Evolutionary conservation across 108 stramenopile genomes (phyloP).

Genomic region (Skeletonema menzelii): DNA sequence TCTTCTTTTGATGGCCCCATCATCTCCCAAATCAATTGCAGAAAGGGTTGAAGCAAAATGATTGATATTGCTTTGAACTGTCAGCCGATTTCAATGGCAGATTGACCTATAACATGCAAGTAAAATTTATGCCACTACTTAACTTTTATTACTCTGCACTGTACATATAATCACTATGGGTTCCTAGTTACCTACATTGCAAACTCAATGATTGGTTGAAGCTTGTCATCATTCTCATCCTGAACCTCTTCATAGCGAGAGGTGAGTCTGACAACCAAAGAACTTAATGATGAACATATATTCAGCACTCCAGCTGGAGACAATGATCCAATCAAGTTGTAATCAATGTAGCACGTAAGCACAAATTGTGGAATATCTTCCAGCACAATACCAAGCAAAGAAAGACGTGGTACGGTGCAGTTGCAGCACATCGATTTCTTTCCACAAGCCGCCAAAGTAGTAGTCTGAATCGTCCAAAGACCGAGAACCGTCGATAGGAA

Average conservation of each 20-base stretch:
- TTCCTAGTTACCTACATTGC: neutral
- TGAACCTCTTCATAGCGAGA: conserved; percentile 19
- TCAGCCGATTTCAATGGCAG: too few species aligned
- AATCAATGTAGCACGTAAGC: conserved; percentile 22
- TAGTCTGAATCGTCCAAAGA: conserved; percentile 20
- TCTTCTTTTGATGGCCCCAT: too few species aligned
- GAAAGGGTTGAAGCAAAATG: too few species aligned
- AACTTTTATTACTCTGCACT: neutral
- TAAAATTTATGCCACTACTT: neutral
- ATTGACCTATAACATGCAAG: too few species aligned
- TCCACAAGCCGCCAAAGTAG: conserved; percentile 4
- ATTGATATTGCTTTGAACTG: too few species aligned
- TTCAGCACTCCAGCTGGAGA: conserved; percentile 27
- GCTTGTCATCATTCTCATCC: conserved; percentile 5
- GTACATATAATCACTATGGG: neutral
- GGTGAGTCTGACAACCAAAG: conserved; percentile 24
- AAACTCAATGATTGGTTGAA: neutral
- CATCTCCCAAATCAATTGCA: too few species aligned
- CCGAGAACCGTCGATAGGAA: conserved; percentile 8
- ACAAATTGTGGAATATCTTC: conserved; percentile 39
- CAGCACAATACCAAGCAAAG: conserved; percentile 9
- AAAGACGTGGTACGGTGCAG: conserved; percentile 25
- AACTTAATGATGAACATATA: conserved; percentile 35
- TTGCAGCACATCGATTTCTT: conserved; percentile 33
- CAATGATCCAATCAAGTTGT: conserved; percentile 7